Conservation (phyloP, 257 asterid species). For the Echites panduratus region DNA sequence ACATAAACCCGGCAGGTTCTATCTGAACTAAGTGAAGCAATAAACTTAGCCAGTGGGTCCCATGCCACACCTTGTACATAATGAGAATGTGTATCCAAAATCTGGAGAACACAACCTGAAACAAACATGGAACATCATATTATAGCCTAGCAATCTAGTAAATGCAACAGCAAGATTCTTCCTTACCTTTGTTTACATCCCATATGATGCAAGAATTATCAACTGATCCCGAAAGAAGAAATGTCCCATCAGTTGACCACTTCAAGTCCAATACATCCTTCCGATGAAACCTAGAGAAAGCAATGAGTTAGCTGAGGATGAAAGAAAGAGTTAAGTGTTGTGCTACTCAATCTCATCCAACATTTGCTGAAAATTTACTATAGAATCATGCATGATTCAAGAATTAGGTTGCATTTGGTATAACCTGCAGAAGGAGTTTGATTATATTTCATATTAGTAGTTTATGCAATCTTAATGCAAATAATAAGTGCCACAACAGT, state of each 20-base stretch:
- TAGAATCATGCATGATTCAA: background rate
- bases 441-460: background rate
- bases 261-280: constrained; percentile 90
- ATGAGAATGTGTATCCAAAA: constrained; percentile 84
- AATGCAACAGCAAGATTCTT: background rate
- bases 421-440: background rate
- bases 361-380: background rate
- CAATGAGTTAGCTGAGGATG: background rate
- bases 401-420: background rate
- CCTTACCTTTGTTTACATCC: constrained; percentile 77
- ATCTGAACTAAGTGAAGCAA: constrained; percentile 92
- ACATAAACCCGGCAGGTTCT: constrained; percentile 81
- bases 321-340: background rate
- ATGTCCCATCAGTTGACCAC: constrained; percentile 87
- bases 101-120: constrained; percentile 84
- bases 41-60: constrained; percentile 86
- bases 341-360: background rate
- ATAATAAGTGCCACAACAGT: background rate
- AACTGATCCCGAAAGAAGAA: constrained; percentile 90
- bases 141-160: background rate
- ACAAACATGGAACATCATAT: constrained; percentile 5
- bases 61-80: constrained; percentile 98
- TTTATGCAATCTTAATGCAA: background rate
- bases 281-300: constrained; percentile 72
- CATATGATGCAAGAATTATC: constrained; percentile 96